Evolutionary conservation across 352 stramenopile species (phyloP).

Genomic region (Globisporangium parvum): DNA sequence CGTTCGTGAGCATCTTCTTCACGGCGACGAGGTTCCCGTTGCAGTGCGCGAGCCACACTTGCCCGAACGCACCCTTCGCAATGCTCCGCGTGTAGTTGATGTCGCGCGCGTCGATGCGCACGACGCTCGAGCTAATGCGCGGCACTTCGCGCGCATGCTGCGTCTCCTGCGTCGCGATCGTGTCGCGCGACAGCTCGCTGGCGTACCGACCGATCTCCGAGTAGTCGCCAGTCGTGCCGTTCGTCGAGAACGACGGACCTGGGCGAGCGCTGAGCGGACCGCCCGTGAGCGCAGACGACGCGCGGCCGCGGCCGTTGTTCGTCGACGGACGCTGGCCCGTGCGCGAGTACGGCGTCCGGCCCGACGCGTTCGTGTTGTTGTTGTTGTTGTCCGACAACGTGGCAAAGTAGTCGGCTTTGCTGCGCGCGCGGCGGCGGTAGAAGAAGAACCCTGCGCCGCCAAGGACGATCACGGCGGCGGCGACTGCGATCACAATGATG

Average conservation of each 20-base stretch:
- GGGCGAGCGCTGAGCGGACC: neutral
- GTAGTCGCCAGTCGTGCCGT: constrained; percentile 16
- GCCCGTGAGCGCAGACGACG: constrained; percentile 9
- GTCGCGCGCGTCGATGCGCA: constrained; percentile 54
- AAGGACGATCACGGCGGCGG: constrained; percentile 42
- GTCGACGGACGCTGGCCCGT: constrained; percentile 2
- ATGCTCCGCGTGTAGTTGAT: constrained; percentile 80
- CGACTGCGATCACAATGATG: constrained; percentile 50
- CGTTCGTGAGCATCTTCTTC: constrained; percentile 70
- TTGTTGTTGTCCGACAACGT: constrained; percentile 33
- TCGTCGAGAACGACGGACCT: constrained; percentile 16
- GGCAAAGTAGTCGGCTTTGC: constrained; percentile 24
- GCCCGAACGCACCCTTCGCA: constrained; percentile 71
- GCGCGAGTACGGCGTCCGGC: constrained; percentile 1
- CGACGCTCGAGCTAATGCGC: constrained; percentile 35
- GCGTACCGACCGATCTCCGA: constrained; percentile 23
- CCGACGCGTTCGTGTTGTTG: constrained; percentile 27
- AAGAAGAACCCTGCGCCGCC: constrained; percentile 37
- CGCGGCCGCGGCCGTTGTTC: constrained; percentile 13
- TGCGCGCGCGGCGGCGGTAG: constrained; percentile 34
- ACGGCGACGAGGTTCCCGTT: constrained; percentile 67
- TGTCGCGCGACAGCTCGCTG: constrained; percentile 18
- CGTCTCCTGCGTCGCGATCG: constrained; percentile 4
- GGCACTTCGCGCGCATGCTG: constrained; percentile 15
- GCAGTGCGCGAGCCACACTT: constrained; percentile 74